These are phyloP conservation scores for Lycium ferocissimum DNA, from an alignment of 257 asterid genomes.

Conservation along the genomic window DNA sequence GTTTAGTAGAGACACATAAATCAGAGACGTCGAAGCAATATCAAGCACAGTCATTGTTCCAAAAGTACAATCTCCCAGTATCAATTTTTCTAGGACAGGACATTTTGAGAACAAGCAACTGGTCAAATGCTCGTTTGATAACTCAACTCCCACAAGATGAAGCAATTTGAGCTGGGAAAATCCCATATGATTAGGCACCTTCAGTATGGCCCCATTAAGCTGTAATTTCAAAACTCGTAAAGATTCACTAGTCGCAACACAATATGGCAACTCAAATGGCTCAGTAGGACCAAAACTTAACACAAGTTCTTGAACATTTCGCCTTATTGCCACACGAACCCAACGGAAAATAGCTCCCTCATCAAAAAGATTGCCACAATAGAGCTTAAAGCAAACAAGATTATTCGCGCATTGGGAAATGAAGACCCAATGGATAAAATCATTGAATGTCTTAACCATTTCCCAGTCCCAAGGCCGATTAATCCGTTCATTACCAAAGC, in stretches of 20 bases:
- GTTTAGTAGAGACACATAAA: neutral
- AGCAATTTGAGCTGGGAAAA: conserved; percentile 23
- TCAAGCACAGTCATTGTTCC: conserved; percentile 20
- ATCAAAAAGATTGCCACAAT: neutral
- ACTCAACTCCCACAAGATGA: conserved; percentile 8
- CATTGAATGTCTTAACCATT: neutral
- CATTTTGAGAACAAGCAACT: conserved; percentile 29
- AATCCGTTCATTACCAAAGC: neutral
- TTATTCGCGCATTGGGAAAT: neutral
- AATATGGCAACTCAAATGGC: conserved; percentile 30
- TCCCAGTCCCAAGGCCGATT: neutral
- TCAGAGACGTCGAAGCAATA: conserved; percentile 27
- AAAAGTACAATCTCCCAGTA: neutral
- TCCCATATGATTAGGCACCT: conserved; percentile 18
- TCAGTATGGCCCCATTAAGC: neutral
- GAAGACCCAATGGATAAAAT: conserved; percentile 29
- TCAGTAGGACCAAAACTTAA: neutral
- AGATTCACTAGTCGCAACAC: conserved; percentile 26
- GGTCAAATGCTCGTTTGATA: conserved; percentile 18
- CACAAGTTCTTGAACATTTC: conserved; percentile 32
- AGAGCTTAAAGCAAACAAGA: neutral
- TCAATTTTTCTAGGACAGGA: conserved; percentile 5
- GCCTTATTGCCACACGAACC: conserved; percentile 22
- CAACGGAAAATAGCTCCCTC: neutral
- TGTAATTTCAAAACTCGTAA: conserved; percentile 32